These are phyloP conservation scores for Wallacemonas sp. DNA, from an alignment of 208 protist genomes.

Conservation along the genomic window DNA sequence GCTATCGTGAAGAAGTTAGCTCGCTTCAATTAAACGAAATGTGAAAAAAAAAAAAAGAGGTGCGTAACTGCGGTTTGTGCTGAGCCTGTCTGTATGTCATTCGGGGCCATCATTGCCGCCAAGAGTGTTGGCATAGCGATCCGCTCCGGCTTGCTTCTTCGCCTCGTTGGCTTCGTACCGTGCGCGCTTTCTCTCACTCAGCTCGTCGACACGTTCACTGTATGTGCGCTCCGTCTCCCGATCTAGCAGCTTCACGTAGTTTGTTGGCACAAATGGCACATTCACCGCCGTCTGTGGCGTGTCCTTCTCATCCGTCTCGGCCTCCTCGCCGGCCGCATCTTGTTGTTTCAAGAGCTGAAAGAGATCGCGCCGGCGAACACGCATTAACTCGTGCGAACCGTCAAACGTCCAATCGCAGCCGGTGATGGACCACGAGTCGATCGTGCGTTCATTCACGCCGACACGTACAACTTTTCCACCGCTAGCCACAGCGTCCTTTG, in stretches of 20 bases:
- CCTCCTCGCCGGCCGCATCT: too few species aligned
- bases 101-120: too few species aligned
- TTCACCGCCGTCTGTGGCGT: slow-evolving; percentile 7
- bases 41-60: too few species aligned
- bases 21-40: too few species aligned
- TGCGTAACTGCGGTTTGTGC: too few species aligned
- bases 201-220: slow-evolving; percentile 53
- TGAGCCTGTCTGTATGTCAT: too few species aligned
- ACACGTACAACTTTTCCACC: slow-evolving; percentile 8
- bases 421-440: slow-evolving; percentile 62
- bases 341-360: slow-evolving; percentile 22
- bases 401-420: slow-evolving; percentile 82
- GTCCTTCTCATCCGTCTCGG: background rate
- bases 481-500: background rate
- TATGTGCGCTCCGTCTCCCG: slow-evolving; percentile 83
- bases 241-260: slow-evolving; percentile 72
- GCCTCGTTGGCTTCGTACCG: slow-evolving; percentile 76
- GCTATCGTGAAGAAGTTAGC: too few species aligned
- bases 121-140: slow-evolving; percentile 15
- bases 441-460: slow-evolving; percentile 14
- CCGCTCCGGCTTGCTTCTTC: slow-evolving; percentile 50
- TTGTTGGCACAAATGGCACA: slow-evolving; percentile 4
- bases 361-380: slow-evolving; percentile 51
- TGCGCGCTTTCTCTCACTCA: slow-evolving; percentile 67
- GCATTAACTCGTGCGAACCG: slow-evolving; percentile 40